These are phyloP conservation scores for Eucalyptus victrix DNA, from an alignment of 345 rosid genomes.

Conservation along the genomic window DNA sequence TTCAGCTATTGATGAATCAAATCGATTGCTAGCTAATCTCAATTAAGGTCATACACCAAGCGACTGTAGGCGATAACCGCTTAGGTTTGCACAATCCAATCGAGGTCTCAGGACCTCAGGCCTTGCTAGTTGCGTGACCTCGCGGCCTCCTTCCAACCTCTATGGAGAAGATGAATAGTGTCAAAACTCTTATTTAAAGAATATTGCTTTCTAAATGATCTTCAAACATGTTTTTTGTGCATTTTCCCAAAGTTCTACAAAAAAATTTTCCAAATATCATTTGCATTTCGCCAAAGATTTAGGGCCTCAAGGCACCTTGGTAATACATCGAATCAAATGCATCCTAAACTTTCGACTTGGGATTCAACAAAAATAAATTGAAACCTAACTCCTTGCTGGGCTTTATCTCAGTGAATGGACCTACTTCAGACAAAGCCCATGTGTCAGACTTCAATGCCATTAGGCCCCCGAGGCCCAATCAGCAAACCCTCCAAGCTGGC, in stretches of 20 bases:
- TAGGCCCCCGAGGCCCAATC: neutral
- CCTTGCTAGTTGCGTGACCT: accelerated
- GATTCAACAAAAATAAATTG: neutral
- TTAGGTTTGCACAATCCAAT: neutral
- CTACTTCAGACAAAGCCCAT: neutral
- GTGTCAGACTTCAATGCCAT: neutral
- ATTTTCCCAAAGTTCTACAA: neutral
- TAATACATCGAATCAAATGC: accelerated
- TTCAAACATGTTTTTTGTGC: accelerated
- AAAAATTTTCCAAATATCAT: accelerated
- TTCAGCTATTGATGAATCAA: accelerated
- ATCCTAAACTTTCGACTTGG: accelerated
- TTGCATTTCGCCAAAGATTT: too few species aligned
- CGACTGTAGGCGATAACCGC: accelerated
- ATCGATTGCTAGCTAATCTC: accelerated
- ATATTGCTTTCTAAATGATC: neutral
- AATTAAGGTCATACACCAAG: too few species aligned
- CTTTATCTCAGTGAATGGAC: neutral
- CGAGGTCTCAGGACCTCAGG: accelerated
- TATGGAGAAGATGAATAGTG: accelerated
- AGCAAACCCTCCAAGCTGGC: neutral
- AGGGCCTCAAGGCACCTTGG: accelerated
- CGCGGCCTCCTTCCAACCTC: accelerated
- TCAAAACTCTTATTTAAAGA: accelerated
- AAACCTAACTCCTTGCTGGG: neutral